Conservation (phyloP, 352 stramenopile genomes). For the Pythium folliculosum region DNA sequence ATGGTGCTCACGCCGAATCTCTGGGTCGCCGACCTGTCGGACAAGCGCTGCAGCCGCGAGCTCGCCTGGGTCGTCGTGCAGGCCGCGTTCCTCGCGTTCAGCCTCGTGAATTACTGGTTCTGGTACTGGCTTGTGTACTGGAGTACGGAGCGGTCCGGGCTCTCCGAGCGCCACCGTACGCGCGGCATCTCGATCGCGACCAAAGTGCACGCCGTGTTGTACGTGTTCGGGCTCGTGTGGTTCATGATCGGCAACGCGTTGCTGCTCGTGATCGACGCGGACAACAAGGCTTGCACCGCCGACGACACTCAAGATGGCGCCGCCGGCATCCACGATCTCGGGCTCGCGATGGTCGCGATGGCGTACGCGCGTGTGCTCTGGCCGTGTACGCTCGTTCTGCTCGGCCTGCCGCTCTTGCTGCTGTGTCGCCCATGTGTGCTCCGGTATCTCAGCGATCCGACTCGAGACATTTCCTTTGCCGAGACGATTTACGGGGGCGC, state of each 20-base stretch:
- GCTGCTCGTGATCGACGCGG: slow-evolving; percentile 25
- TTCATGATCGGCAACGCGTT: slow-evolving; percentile 31
- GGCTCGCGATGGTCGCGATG: slow-evolving; percentile 17
- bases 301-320: slow-evolving; percentile 4
- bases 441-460: slow-evolving; percentile 15
- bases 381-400: slow-evolving; percentile 27
- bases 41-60: slow-evolving; percentile 23
- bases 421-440: slow-evolving; percentile 28
- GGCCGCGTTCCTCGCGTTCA: slow-evolving; percentile 22
- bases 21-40: slow-evolving; percentile 24
- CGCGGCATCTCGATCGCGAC: slow-evolving; percentile 14
- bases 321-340: slow-evolving; percentile 22
- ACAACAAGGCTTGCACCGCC: slow-evolving; percentile 15
- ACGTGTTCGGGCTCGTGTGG: slow-evolving; percentile 28
- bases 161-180: slow-evolving; percentile 12
- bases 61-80: slow-evolving; percentile 30
- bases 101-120: slow-evolving; percentile 27
- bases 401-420: slow-evolving; percentile 21
- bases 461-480: slow-evolving; percentile 13
- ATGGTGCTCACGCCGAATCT: slow-evolving; percentile 21
- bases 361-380: slow-evolving; percentile 31
- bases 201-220: slow-evolving; percentile 27
- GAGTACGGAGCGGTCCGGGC: slow-evolving; percentile 7
- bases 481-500: slow-evolving; percentile 14
- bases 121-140: slow-evolving; percentile 33